phyloP scores from a whole-genome alignment of 179 eudicot genomes.

The Carnegiea gigantea region DNA sequence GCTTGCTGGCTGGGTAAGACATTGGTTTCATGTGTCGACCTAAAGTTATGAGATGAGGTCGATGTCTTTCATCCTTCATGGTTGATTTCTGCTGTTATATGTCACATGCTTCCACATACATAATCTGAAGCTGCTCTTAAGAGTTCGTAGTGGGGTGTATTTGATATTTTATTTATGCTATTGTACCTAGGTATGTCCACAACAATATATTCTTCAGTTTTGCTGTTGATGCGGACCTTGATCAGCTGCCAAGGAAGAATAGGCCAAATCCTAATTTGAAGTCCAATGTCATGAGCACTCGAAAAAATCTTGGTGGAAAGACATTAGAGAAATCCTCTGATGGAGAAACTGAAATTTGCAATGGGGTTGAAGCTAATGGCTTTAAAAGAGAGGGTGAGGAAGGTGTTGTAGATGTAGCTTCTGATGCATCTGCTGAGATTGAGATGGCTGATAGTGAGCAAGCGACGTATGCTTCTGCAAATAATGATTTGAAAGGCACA shows the following conservation, averaged over 20 bases:
- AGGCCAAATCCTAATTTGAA: conserved; percentile 37
- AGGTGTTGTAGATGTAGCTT: conserved; percentile 34
- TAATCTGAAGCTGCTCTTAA: neutral
- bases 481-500: conserved; percentile 97
- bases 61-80: neutral
- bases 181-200: conserved; percentile 85
- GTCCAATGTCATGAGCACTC: conserved; percentile 27
- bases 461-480: conserved; percentile 98
- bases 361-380: conserved; percentile 42
- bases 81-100: neutral
- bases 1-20: neutral
- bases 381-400: conserved; percentile 35
- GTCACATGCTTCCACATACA: neutral
- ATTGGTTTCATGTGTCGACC: neutral
- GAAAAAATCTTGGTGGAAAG: conserved; percentile 34
- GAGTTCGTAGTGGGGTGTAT: neutral
- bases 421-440: conserved; percentile 57
- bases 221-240: conserved; percentile 95
- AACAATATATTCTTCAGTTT: conserved; percentile 99
- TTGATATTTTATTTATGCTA: conserved; percentile 11
- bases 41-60: neutral
- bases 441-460: conserved; percentile 93
- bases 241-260: conserved; percentile 62
- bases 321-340: conserved; percentile 28
- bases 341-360: conserved; percentile 37